Percentiles rank a stretch among this genome's conserved stretches.
Conservation (phyloP, 2,329 filamentous ascomycete genomes). For the Fonsecaea multimorphosa region DNA sequence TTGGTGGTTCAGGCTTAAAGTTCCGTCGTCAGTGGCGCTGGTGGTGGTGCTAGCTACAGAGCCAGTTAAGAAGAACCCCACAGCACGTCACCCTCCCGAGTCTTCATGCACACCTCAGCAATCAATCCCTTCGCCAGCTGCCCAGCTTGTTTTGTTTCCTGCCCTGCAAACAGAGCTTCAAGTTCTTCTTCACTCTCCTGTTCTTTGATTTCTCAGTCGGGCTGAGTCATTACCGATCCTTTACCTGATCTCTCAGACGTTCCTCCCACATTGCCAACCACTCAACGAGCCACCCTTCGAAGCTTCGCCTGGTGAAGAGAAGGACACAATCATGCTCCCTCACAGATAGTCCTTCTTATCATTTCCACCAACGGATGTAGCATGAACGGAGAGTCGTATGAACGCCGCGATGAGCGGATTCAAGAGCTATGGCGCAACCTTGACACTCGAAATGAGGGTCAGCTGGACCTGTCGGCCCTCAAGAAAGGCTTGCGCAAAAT, state of each 20-base stretch:
- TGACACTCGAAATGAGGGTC: slow-evolving; percentile 75
- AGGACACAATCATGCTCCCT: slow-evolving; percentile 34
- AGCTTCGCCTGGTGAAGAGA: slow-evolving; percentile 17
- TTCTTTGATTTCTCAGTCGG: neutral
- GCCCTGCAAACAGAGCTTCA: neutral
- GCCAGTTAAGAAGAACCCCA: neutral
- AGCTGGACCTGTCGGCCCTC: slow-evolving; percentile 82
- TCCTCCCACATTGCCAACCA: neutral
- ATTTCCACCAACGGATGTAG: slow-evolving; percentile 45
- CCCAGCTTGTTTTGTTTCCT: neutral
- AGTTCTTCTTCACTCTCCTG: neutral
- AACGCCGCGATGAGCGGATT: slow-evolving; percentile 79
- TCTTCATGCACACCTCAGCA: slow-evolving; percentile 4
- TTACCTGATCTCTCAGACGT: neutral
- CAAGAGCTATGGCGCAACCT: slow-evolving; percentile 83
- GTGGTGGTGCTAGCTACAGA: neutral
- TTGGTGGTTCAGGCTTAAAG: neutral
- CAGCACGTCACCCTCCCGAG: slow-evolving; percentile 4
- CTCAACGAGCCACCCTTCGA: neutral
- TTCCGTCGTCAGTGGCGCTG: neutral
- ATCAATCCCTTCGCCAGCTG: slow-evolving; percentile 1
- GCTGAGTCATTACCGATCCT: neutral
- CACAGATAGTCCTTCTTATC: slow-evolving; percentile 35
- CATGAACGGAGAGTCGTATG: slow-evolving; percentile 77
- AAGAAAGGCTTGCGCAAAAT: slow-evolving; percentile 85